Percentiles rank a stretch among this genome's conserved stretches.
Evolutionary conservation across 352 stramenopile genomes (phyloP).

Genomic region (Pilasporangium apinafurcum): DNA sequence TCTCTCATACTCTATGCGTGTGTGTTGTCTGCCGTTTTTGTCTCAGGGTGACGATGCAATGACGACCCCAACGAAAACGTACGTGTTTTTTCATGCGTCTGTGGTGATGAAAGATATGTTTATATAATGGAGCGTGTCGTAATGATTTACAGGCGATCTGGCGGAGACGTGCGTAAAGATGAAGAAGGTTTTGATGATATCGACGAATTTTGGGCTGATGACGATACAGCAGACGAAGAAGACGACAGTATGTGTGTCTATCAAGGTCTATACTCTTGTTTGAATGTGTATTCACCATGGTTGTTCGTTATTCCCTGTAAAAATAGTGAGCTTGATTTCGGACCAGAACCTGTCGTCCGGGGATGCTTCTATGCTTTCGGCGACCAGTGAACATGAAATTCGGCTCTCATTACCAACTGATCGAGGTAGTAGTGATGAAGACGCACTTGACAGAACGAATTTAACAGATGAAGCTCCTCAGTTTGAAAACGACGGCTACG

Average conservation of each 20-base stretch:
- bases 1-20: not conserved
- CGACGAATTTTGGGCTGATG: slow-evolving; percentile 83
- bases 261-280: slow-evolving; percentile 3
- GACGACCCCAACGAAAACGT: slow-evolving; percentile 6
- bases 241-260: slow-evolving; percentile 8
- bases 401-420: no score
- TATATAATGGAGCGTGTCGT: slow-evolving; percentile 39
- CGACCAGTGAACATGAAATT: slow-evolving; percentile 39
- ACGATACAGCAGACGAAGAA: slow-evolving; percentile 16
- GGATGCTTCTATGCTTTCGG: slow-evolving; percentile 38
- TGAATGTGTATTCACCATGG: not conserved
- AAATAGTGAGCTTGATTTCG: slow-evolving; percentile 23
- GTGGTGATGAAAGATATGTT: not conserved
- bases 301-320: slow-evolving; percentile 1
- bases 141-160: no score
- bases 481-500: slow-evolving; percentile 8
- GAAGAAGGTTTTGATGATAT: slow-evolving; percentile 81
- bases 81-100: not conserved
- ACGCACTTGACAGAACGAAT: slow-evolving; percentile 23
- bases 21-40: not conserved
- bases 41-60: slow-evolving; percentile 2
- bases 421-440: no score
- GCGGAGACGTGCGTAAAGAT: slow-evolving; percentile 64
- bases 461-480: no score
- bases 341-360: slow-evolving; percentile 29